Evolutionary conservation across 1,284 basidiomycete genomes (phyloP), one percentile per base, ranked within the genome.

Genomic region (Dichomitus squalens): DNA sequence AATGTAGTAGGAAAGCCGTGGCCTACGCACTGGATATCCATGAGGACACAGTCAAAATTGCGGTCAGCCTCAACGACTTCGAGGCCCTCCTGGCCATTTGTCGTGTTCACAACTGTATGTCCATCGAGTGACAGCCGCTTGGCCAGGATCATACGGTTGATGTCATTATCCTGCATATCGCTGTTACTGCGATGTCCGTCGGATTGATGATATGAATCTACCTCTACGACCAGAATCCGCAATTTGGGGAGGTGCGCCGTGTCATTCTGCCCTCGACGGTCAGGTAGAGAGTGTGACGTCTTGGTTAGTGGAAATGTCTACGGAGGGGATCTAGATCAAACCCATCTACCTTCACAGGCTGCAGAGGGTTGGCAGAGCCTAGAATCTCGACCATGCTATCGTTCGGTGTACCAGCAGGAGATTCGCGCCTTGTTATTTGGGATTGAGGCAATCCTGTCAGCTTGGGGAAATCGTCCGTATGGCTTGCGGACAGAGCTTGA

Each of bases 21-120:
- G 18, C 40, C 7, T 11, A 77, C 86, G 61, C 62, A 90, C 88
- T 92, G 90, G 33, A 94, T 86, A 70, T 94, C 92, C 92, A 94
- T 94, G 53, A 95, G 76, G 18, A 94, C 78, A 48, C 81, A 84
- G 69, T 95, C 92, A 59, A 90, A 90, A 16, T 83, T 78, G 33
- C 79, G 76, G 68, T 93, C 89, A 0, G 71, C 66, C 54, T 79
- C 70, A 31, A 93, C 76, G 57, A 78, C 77, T 41, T 90, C 85
- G 2, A 92, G 76, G 0, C 85, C 87, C 68, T 93, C 90, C 71
- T 90, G 89, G 5, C 92, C 92, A 65, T 94, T 92, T 3, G 83
- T 86, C 0, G 86, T 86, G 46, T 83, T 82, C 23, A 87, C 75
- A 2, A 92, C 87, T 11, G 69, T 76, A 66, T 93, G 90, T 0